Percentiles rank a stretch among this genome's conserved stretches.
phyloP scores from a whole-genome alignment of 768 basidiomycete species.

The Calocera viscosa region DNA sequence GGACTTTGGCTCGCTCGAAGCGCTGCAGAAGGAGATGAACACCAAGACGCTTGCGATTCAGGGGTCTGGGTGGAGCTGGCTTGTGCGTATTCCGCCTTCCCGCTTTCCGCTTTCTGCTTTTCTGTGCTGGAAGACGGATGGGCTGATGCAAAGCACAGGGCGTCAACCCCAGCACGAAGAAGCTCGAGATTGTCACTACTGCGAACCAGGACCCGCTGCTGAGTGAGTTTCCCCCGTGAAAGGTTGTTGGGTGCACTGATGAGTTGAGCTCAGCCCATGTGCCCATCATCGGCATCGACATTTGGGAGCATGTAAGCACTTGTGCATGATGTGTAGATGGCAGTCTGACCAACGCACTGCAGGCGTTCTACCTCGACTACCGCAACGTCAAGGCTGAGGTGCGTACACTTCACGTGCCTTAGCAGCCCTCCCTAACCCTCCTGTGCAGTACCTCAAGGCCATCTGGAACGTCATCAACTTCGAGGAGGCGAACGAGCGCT shows the following conservation, averaged over 20 bases:
- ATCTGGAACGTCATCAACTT: conserved; percentile 64
- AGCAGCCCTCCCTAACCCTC: too few species aligned
- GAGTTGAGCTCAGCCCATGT: conserved; percentile 28
- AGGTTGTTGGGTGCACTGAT: too few species aligned
- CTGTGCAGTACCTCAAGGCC: conserved; percentile 52
- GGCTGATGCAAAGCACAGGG: conserved; percentile 36
- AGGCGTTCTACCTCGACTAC: conserved; percentile 77
- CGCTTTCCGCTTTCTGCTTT: too few species aligned
- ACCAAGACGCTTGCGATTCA: conserved; percentile 81
- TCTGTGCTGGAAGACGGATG: background rate
- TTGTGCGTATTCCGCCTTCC: conserved; percentile 55
- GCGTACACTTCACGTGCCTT: conserved; percentile 27
- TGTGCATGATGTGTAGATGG: background rate
- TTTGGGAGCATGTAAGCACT: conserved; percentile 80
- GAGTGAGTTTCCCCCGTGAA: conserved; percentile 18
- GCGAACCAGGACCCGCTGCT: conserved; percentile 83
- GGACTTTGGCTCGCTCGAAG: conserved; percentile 80
- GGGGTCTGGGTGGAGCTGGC: conserved; percentile 98
- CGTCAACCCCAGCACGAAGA: conserved; percentile 49
- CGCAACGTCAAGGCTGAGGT: conserved; percentile 89
- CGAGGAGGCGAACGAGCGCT: conserved; percentile 64
- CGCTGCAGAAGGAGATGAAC: conserved; percentile 77
- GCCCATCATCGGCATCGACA: conserved; percentile 83
- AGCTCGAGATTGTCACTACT: conserved; percentile 84
- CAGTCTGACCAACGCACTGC: conserved; percentile 2